Percentiles rank a stretch among this genome's conserved stretches.
Evolutionary conservation across 306 rosid genomes (phyloP).

Genomic region (Sesbania bispinosa): DNA sequence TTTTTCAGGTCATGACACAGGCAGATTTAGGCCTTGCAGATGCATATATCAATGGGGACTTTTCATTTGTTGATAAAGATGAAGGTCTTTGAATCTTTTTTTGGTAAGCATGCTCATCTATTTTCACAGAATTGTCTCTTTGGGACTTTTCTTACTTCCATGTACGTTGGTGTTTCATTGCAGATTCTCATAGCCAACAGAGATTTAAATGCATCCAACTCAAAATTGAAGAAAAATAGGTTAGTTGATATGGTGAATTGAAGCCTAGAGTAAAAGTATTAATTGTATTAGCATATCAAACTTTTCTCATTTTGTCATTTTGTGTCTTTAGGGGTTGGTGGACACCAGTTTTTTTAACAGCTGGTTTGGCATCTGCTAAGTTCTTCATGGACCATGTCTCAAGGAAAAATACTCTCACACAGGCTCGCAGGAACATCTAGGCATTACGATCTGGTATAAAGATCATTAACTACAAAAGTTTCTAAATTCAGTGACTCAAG

Average conservation of each 20-base stretch:
- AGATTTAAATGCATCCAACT: slow-evolving; percentile 51
- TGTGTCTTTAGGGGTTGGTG: slow-evolving; percentile 78
- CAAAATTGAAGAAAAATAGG: slow-evolving; percentile 58
- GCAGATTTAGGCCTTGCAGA: slow-evolving; percentile 97
- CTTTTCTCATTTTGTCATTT: not conserved
- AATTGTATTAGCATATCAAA: not conserved
- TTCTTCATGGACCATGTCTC: slow-evolving; percentile 65
- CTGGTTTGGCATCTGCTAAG: slow-evolving; percentile 71
- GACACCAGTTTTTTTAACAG: slow-evolving; percentile 79
- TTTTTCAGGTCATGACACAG: slow-evolving; percentile 72
- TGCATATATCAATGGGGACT: slow-evolving; percentile 75
- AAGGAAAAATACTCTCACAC: slow-evolving; percentile 82
- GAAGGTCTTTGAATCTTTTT: slow-evolving; percentile 65
- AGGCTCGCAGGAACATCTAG: slow-evolving; percentile 88
- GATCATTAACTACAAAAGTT: not conserved
- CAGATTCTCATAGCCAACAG: slow-evolving; percentile 86
- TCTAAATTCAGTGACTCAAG: not conserved
- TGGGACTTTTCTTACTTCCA: not conserved
- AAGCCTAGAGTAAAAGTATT: not conserved
- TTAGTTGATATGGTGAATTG: slow-evolving; percentile 9
- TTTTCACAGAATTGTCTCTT: not conserved
- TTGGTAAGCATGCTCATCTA: slow-evolving; percentile 39
- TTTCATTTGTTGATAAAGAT: slow-evolving; percentile 71
- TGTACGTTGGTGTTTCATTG: slow-evolving; percentile 6
- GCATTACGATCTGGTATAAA: slow-evolving; percentile 79